Base-by-base conservation (phyloP, 2,329 filamentous ascomycete genomes). In the Lachnellula arida region DNA sequence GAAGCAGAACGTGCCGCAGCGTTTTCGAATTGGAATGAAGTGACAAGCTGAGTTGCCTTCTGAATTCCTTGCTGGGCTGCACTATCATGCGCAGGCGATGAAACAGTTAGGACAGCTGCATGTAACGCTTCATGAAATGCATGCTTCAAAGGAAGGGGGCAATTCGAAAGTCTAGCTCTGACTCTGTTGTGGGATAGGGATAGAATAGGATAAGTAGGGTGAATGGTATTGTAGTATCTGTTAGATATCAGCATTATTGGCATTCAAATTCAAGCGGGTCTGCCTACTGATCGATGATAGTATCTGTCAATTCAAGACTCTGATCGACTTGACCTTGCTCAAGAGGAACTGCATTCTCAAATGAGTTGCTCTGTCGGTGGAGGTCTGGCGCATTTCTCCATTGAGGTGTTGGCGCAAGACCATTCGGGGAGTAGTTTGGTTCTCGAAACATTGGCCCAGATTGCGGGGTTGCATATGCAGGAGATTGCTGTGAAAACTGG, bases 151-250 rank as follows among this genome's bases (percentile, higher is more conserved):
- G 76, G 69, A 1, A 74, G 64, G 0, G 84, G 80, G 61, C 82
- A 85, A 46, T 79, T 77, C 3, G 74, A 74, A 19, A 90, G 70
- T 19, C 83, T 75, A 8, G 76, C 75, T 55, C 81, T 78, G 9
- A 88, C 70, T n/a, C 77, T 76, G 14, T 73, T 70, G 63, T 81
- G 84, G 53, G 73, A 81, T 51, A 76, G 76, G 1, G 86, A 80
- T 12, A 91, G 74, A 46, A 91, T 75, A 0, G 87, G 87, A 55
- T 88, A 85, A 3, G 81, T 81, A 14, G 83, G 82, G 63, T 90
- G 86, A 19, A 90, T 81, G 14, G 80, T 73, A 4, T 76, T 76
- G 52, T 88, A 78, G 62, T 89, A 90, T 60, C 81, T 85, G 54
- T 8, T 12, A n/a, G 17, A 46, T n/a, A 51, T 68, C 58, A 69